Base-by-base conservation (phyloP, 2,329 filamentous ascomycete species). In the Fusarium pilosicola region DNA sequence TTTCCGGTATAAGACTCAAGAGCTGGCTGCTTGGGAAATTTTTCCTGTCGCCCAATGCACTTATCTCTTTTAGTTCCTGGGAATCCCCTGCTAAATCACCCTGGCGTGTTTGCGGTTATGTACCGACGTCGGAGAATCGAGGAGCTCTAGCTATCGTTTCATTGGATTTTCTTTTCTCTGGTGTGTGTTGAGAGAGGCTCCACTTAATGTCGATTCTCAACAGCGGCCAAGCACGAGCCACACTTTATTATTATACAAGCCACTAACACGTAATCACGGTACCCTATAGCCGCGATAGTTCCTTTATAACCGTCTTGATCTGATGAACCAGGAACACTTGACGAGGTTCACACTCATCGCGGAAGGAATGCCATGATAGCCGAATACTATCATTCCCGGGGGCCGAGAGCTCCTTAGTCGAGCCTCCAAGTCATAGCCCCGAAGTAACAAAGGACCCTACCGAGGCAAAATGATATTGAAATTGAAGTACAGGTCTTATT, bases 91-190 rank as follows among this genome's bases (percentile, higher is more conserved):
- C 68, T 74, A 70, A 62, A 69, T 56, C 59, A 44, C 70, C 64
- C 67, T 64, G 65, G 65, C 65, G 65, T 63, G 34, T 69, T 30
- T 69, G 39, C 26, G 51, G 45, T 62, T 68, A 76, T 68, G 66
- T 77, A 75, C 76, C 76, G 76, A 77, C 73, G 71, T 78, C 76
- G 76, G 76, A 75, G 62, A 68, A 49, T 62, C 65, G 48, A 54
- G 61, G 65, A 49, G 57, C 70, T 73, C 52, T 54, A 74, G 55
- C 34, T 36, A 36, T 18, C 34, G 24, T 36, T 52, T 44, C 51
- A 30, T 62, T 28, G 28, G 41, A 38, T 36, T 54, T 62, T 34
- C n/a, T 74, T 70, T 60, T 48, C 42, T 72, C 36, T 61, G 46
- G 41, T 48, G 52, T n/a, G 59, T 17, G 62, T 49, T 55, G 41